Conservation (phyloP, 2,329 filamentous ascomycete species). For the Paraphaeosphaeria sporulosa region DNA sequence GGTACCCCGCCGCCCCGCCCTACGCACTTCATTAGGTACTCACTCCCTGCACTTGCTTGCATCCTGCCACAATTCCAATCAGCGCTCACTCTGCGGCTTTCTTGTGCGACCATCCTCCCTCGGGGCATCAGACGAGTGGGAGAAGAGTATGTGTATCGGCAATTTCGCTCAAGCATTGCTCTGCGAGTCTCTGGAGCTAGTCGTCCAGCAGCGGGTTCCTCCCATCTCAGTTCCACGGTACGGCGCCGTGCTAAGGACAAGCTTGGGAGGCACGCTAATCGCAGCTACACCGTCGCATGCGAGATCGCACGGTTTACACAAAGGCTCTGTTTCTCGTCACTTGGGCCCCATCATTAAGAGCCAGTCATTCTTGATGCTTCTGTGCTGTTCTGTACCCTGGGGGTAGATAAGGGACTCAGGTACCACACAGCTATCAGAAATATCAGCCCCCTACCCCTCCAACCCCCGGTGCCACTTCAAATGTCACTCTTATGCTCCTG, state of each 20-base stretch:
- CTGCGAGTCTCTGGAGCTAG: no score
- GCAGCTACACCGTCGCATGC: no score
- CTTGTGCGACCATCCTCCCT: background rate
- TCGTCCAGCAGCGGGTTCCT: background rate
- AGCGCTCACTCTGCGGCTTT: background rate
- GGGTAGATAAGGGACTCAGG: background rate
- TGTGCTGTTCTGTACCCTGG: background rate
- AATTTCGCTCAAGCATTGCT: background rate
- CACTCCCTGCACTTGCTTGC: background rate
- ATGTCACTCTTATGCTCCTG: no score
- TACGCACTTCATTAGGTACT: background rate
- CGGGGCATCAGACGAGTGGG: background rate
- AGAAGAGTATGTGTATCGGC: background rate
- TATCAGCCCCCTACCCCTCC: no score
- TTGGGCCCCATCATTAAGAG: no score
- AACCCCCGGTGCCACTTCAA: no score
- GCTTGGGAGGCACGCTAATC: no score
- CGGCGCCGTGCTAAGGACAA: no score
- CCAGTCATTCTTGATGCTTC: background rate
- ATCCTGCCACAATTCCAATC: background rate
- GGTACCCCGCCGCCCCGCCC: no score
- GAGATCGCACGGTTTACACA: no score
- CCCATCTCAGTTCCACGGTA: no score
- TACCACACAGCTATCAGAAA: slow-evolving; percentile 49
- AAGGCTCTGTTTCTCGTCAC: no score